Percentiles rank a stretch among this genome's conserved stretches.
Conservation (phyloP, 2,329 filamentous ascomycete species). For the Whalleya microplaca region DNA sequence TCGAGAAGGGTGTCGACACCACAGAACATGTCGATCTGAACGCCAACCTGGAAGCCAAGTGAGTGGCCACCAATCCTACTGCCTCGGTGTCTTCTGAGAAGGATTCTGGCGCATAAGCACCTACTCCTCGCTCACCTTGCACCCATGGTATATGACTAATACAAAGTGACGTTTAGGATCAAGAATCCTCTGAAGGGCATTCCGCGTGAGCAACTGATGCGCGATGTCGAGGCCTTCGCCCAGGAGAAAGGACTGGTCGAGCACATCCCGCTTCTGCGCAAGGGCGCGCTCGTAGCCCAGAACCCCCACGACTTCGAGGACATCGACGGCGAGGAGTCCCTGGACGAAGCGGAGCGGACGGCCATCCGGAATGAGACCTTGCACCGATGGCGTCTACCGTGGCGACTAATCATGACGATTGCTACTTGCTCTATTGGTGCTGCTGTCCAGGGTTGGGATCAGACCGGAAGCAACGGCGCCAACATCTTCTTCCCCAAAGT, state of each 20-base stretch:
- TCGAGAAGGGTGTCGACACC: conserved; percentile 32
- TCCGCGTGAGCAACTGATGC: conserved; percentile 55
- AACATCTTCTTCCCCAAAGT: conserved; percentile 63
- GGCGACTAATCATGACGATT: conserved; percentile 67
- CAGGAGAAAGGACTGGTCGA: conserved; percentile 60
- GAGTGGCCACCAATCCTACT: conserved; percentile 26
- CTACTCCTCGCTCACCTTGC: not conserved
- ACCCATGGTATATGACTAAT: conserved; percentile 15
- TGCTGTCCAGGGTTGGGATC: conserved; percentile 72
- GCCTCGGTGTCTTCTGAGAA: not conserved
- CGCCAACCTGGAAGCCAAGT: conserved; percentile 49
- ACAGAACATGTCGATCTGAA: conserved; percentile 42
- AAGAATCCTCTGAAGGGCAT: conserved; percentile 54
- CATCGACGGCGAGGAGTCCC: conserved; percentile 58
- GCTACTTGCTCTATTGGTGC: conserved; percentile 70
- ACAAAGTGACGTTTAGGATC: conserved; percentile 39
- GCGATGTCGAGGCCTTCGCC: conserved; percentile 64
- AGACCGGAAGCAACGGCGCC: conserved; percentile 66
- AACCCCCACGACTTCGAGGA: conserved; percentile 65
- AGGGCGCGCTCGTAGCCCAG: conserved; percentile 76
- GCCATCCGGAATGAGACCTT: conserved; percentile 63
- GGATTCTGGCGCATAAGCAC: not conserved
- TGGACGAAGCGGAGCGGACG: conserved; percentile 63
- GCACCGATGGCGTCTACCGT: conserved; percentile 70
- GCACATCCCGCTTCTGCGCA: conserved; percentile 61